phyloP scores from a whole-genome alignment of 192 early-diverging fungal genomes.

The Coemansia sp. region DNA sequence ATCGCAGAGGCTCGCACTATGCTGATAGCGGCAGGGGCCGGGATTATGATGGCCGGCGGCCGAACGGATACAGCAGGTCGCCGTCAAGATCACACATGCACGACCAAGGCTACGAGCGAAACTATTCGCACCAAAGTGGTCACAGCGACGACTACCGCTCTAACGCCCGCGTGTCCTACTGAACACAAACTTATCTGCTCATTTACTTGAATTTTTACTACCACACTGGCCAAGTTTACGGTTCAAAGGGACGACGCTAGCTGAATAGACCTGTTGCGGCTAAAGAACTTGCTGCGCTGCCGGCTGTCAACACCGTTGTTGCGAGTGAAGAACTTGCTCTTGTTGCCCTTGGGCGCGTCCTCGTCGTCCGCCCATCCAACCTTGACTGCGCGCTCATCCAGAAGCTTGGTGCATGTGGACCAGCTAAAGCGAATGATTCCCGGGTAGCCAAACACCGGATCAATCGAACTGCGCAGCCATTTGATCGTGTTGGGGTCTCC shows the following conservation, averaged over 20 bases:
- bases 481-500: conserved; percentile 81
- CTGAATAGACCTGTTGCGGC: conserved; percentile 10
- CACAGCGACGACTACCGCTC: not conserved
- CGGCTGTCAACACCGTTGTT: not conserved
- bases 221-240: not conserved
- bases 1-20: conserved; percentile 4
- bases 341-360: not conserved
- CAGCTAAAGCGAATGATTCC: conserved; percentile 91
- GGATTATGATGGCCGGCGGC: conserved; percentile 8
- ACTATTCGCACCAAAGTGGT: not conserved
- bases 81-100: conserved; percentile 4
- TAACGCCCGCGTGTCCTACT: not conserved
- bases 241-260: conserved; percentile 18
- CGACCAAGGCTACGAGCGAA: conserved; percentile 3
- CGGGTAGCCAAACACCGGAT: conserved; percentile 91
- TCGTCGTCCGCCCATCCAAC: conserved; percentile 39
- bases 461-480: conserved; percentile 77
- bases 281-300: conserved; percentile 40
- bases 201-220: not conserved
- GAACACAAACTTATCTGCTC: too few relatives aligned
- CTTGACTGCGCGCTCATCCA: conserved; percentile 52
- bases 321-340: not conserved
- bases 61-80: conserved; percentile 10
- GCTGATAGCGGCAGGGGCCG: not conserved
- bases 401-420: conserved; percentile 74